phyloP scores from a whole-genome alignment of 805 yeast species.

The Saturnispora gosingensis region DNA sequence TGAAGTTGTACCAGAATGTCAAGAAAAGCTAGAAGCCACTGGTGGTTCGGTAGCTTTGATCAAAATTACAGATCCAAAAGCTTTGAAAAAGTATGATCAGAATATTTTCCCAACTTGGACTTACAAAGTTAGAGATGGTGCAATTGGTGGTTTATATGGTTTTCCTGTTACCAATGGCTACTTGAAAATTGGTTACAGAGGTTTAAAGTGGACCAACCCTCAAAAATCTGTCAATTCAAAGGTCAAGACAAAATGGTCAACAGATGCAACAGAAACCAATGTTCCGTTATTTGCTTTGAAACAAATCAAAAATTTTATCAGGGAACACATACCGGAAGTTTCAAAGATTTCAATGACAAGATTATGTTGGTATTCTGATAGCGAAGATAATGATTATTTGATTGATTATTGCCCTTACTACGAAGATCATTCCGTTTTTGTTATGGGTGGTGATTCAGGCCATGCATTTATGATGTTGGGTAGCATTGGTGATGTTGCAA shows the following conservation, averaged over 20 bases:
- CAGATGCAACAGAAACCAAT: conserved; percentile 16
- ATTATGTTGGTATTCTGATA: conserved; percentile 31
- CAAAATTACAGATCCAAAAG: conserved; percentile 15
- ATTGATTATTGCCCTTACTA: conserved; percentile 28
- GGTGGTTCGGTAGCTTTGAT: conserved; percentile 25
- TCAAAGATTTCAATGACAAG: conserved; percentile 18
- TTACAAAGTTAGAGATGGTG: conserved; percentile 23
- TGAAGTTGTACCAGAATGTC: conserved; percentile 23
- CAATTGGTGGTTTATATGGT: conserved; percentile 26
- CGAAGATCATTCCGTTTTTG: conserved; percentile 22
- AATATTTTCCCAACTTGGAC: conserved; percentile 25
- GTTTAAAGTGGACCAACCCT: conserved; percentile 25
- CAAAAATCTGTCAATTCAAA: conserved; percentile 15
- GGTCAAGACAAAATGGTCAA: conserved; percentile 23
- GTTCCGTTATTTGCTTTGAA: conserved; percentile 24
- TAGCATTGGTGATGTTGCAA: conserved; percentile 24
- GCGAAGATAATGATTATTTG: conserved; percentile 28
- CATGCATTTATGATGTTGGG: conserved; percentile 33
- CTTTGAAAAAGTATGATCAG: conserved; percentile 18
- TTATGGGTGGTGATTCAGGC: conserved; percentile 33
- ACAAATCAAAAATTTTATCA: conserved; percentile 20
- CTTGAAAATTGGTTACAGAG: conserved; percentile 26
- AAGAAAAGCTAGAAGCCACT: conserved; percentile 22
- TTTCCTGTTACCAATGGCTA: conserved; percentile 23
- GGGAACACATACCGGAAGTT: conserved; percentile 22